A percentile compares a stretch with the other conserved stretches of the same genome.
phyloP scores from a whole-genome alignment of 129 eudicot species.

The Chrysanthemum lavandulifolium region DNA sequence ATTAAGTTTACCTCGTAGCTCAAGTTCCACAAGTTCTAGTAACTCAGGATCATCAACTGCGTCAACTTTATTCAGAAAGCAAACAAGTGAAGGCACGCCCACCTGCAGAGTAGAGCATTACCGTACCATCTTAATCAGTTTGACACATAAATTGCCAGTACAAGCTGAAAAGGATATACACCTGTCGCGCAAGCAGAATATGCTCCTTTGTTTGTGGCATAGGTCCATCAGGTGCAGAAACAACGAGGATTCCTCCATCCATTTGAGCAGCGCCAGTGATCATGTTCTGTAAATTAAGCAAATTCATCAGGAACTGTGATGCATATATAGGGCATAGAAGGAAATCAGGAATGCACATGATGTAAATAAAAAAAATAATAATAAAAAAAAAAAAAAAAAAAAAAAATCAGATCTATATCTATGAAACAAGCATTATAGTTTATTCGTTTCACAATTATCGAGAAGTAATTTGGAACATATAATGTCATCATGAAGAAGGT shows the following conservation, averaged over 20 bases:
- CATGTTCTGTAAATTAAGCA: constrained; percentile 62
- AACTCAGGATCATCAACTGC: constrained; percentile 93
- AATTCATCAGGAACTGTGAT: not conserved
- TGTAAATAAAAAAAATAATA: no score
- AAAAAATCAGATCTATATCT: no score
- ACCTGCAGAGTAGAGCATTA: constrained; percentile 42
- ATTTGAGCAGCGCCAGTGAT: constrained; percentile 98
- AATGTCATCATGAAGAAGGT: no score
- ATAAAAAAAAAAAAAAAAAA: no score
- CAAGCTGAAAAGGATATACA: constrained; percentile 9
- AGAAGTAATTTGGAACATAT: no score
- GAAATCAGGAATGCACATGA: no score
- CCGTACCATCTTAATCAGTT: not conserved
- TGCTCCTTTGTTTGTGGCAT: constrained; percentile 98
- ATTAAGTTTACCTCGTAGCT: constrained; percentile 64
- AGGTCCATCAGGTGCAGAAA: constrained; percentile 96
- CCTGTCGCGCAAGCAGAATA: constrained; percentile 94
- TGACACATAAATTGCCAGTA: not conserved
- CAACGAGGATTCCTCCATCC: constrained; percentile 96
- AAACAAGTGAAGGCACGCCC: constrained; percentile 90
- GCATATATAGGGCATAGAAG: not conserved
- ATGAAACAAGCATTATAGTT: no score
- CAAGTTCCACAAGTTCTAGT: constrained; percentile 86
- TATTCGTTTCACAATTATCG: no score
- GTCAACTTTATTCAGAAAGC: constrained; percentile 84